Evolutionary conservation across 371 early-diverging fungal genomes (phyloP).

Genomic region (Mucor irregularis): DNA sequence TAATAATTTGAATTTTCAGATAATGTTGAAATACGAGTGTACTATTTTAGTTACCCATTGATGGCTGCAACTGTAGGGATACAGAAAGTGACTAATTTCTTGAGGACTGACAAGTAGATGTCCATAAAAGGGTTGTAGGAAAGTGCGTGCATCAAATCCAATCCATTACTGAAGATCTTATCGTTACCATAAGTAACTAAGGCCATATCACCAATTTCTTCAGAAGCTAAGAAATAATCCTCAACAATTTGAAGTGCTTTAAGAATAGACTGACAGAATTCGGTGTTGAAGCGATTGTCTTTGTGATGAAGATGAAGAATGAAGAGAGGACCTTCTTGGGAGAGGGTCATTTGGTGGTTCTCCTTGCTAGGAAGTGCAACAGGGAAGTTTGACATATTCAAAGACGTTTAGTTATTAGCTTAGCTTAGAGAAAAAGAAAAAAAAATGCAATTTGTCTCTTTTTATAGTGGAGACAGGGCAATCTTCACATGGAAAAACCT

Average conservation of each 20-base stretch:
- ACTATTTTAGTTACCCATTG: constrained; percentile 51
- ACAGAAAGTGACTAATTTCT: constrained; percentile 62
- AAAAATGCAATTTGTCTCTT: background rate
- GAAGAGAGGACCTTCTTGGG: constrained; percentile 58
- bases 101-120: constrained; percentile 49
- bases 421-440: background rate
- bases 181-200: constrained; percentile 67
- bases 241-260: constrained; percentile 67
- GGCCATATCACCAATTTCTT: constrained; percentile 48
- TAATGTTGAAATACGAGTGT: background rate
- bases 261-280: constrained; percentile 58
- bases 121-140: constrained; percentile 49
- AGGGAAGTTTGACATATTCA: constrained; percentile 29
- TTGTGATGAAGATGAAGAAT: constrained; percentile 58
- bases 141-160: constrained; percentile 61
- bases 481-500: background rate
- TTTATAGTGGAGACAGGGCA: background rate
- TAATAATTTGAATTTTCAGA: background rate
- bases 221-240: constrained; percentile 35
- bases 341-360: constrained; percentile 43
- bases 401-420: background rate
- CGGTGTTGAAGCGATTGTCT: constrained; percentile 72
- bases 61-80: constrained; percentile 85
- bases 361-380: constrained; percentile 40
- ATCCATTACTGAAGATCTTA: constrained; percentile 79